Evolutionary conservation across 257 asterid genomes (phyloP), one percentile per base, ranked within the genome.

Genomic region (Schizonepeta tenuifolia): DNA sequence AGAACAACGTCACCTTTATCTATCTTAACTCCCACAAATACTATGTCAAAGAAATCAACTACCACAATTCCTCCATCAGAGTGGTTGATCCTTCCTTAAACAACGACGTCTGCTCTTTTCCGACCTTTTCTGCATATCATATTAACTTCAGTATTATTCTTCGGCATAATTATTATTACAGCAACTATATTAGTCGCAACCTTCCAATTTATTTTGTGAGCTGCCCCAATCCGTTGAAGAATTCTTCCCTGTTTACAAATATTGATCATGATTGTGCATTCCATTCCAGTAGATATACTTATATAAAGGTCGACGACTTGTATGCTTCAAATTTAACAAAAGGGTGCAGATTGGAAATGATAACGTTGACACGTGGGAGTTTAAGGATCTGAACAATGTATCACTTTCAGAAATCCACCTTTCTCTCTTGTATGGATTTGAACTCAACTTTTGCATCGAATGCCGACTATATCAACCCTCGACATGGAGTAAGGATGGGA

Each of bases 391-490:
- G 10, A 20, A 20, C 6, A 69, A 69, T 2, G 65, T 54, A 1
- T 35, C 73, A 7, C 33, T 69, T 8, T 35, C 53, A 13, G 53
- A 69, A 38, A 54, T 69, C 49, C 73, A 69, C 3, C 24, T 13
- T 0, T 69, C 73, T 69, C 73, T 68, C 15, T n/a, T 68, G 50
- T 68, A 68, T 12, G 73, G 64, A 33, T 35, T 68, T 53, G 64
- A 68, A 7, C 22, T 59, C 13, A 0, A 2, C 3, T 4, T 31
- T 7, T 5, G 36, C 36, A 3, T 2, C 1, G 35, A 31, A 3
- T 31, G 35, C 35, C 6, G 35, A 31, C 0, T 5, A 31, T 31
- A 5, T 4, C 9, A 6, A 5, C 35, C 35, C 6, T 31, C 35
- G 5, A 31, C 35, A 5, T 31, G 35, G 35, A 1, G 35, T 31